A percentile compares a stretch with the other conserved stretches of the same genome.
Conservation (phyloP, 495 filamentous ascomycete genomes). For the Neurospora sp. region DNA sequence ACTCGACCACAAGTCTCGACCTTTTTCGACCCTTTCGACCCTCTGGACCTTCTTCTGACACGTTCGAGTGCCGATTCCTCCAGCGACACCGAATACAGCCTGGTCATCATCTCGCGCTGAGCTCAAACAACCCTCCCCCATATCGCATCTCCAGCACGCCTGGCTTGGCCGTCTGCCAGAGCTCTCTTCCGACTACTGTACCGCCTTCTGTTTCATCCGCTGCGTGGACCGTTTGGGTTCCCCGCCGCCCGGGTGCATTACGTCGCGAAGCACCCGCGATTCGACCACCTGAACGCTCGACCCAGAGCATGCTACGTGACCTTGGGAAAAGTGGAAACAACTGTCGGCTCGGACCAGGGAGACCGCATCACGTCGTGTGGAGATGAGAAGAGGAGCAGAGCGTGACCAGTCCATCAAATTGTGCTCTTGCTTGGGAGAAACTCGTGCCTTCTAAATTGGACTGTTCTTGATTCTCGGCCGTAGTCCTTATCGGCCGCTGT, state of each 20-base stretch:
- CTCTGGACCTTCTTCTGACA: not conserved
- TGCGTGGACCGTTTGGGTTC: not conserved
- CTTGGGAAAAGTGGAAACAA: not conserved
- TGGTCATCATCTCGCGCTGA: not conserved
- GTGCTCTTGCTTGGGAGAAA: not conserved
- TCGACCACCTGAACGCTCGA: not conserved
- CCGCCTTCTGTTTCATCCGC: not conserved
- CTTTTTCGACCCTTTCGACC: not conserved
- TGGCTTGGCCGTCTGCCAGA: not conserved
- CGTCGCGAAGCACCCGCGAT: constrained; percentile 3
- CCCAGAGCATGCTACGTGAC: constrained; percentile 1
- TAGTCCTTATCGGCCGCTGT: not conserved
- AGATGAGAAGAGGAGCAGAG: constrained; percentile 1
- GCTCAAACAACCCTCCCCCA: not conserved
- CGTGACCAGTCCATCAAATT: not conserved
- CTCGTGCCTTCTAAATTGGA: not conserved
- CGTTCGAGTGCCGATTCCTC: not conserved
- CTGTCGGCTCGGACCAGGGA: not conserved
- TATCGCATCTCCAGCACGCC: not conserved
- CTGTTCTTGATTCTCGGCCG: not conserved
- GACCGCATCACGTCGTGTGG: not conserved
- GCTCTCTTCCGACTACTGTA: not conserved
- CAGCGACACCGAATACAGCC: not conserved
- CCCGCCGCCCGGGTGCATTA: constrained; percentile 3
- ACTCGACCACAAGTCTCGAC: not conserved